Evolutionary conservation across 2,329 filamentous ascomycete genomes (phyloP).

Genomic region (Cercospora citrullina): DNA sequence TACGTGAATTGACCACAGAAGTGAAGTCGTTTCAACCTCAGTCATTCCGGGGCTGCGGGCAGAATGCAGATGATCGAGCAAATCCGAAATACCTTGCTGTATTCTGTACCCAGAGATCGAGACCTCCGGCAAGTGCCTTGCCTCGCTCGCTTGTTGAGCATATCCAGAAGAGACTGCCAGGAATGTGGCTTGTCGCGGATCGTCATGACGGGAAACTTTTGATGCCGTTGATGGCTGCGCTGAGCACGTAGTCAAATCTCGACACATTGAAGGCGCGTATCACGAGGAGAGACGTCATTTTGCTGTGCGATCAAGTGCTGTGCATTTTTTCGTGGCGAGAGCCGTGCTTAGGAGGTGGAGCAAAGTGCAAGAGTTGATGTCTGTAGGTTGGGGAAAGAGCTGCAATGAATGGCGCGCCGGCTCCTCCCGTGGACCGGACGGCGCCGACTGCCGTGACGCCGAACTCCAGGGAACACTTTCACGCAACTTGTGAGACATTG

Average conservation of each 20-base stretch:
- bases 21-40: constrained; percentile 22
- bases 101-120: not conserved
- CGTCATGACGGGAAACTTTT: not conserved
- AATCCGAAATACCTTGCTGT: constrained; percentile 35
- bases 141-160: not conserved
- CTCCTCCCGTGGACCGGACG: not conserved
- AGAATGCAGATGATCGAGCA: constrained; percentile 36
- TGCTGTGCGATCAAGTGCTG: not conserved
- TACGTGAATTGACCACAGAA: not conserved
- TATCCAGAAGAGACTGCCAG: not conserved
- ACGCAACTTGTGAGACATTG: not conserved
- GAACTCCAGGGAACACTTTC: not conserved
- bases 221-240: not conserved
- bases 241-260: not conserved
- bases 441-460: not conserved
- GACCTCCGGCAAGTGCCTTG: constrained; percentile 1
- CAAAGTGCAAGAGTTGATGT: not conserved
- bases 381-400: not conserved
- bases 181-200: constrained; percentile 1
- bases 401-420: not conserved
- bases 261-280: not conserved
- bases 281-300: not conserved
- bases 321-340: not conserved
- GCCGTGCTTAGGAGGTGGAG: not conserved
- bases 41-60: constrained; percentile 33